Percentiles rank a stretch among this genome's conserved stretches.
These are phyloP conservation scores for Liriodendron chinense DNA, from an alignment of 164 flowering plant species.

Conservation along the genomic window DNA sequence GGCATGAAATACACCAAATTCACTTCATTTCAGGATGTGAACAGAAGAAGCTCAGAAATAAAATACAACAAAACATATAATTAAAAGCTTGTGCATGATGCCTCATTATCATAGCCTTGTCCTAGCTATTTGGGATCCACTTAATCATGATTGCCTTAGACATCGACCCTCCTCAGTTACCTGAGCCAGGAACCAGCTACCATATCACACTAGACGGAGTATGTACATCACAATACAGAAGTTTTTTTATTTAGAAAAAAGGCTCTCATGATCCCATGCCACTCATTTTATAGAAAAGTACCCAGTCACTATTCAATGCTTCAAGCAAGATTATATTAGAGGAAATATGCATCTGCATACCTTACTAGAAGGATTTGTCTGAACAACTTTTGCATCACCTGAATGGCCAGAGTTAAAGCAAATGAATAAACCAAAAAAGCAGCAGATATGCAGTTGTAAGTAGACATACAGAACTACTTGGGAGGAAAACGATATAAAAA, in stretches of 20 bases:
- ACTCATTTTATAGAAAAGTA: not conserved
- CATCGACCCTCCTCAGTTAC: not conserved
- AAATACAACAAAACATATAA: not conserved
- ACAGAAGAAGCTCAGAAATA: not conserved
- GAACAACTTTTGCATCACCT: conserved; percentile 13
- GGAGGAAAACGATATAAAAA: not conserved
- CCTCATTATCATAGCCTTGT: too few relatives aligned
- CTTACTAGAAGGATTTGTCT: conserved; percentile 8
- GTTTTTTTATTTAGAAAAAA: not conserved
- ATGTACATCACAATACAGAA: too few relatives aligned
- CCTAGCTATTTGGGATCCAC: too few relatives aligned
- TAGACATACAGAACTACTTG: not conserved
- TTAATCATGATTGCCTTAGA: not conserved
- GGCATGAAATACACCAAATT: too few relatives aligned
- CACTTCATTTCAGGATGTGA: too few relatives aligned
- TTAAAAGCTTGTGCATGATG: not conserved
- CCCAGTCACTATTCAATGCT: not conserved
- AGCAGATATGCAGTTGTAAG: not conserved
- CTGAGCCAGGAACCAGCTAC: too few relatives aligned
- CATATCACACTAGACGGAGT: too few relatives aligned
- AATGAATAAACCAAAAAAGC: not conserved
- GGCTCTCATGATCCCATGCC: not conserved
- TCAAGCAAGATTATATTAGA: not conserved
- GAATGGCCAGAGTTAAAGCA: not conserved
- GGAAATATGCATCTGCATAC: conserved; percentile 7